These are phyloP conservation scores for Penicillium herquei DNA, from an alignment of 495 filamentous ascomycete species.

Conservation along the genomic window DNA sequence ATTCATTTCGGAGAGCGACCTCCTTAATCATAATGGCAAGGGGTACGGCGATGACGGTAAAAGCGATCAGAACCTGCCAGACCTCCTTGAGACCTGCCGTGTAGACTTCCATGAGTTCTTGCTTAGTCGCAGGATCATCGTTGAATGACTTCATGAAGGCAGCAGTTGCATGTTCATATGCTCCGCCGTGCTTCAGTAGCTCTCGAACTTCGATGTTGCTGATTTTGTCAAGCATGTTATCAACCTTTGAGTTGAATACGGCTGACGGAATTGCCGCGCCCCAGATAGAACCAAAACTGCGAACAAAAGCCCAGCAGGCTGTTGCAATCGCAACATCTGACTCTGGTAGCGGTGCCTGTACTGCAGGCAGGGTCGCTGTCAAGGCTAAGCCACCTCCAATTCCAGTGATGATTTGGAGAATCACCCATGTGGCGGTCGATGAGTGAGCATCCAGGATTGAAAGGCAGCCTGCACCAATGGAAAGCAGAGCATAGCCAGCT, in stretches of 20 bases:
- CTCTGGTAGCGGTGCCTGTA: conserved; percentile 38
- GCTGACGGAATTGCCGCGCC: conserved; percentile 49
- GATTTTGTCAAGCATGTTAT: conserved; percentile 3
- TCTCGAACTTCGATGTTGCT: conserved; percentile 3
- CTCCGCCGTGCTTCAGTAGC: conserved; percentile 6
- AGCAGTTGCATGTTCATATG: conserved; percentile 4
- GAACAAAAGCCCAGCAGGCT: conserved; percentile 44
- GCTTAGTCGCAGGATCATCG: background rate
- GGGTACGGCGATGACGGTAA: background rate
- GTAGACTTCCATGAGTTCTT: background rate
- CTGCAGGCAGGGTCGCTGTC: conserved; percentile 33
- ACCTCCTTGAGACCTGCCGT: background rate
- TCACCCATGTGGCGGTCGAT: conserved; percentile 20
- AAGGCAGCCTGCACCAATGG: conserved; percentile 41
- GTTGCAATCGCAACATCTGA: conserved; percentile 42
- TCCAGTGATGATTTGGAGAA: conserved; percentile 32
- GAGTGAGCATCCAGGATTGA: conserved; percentile 26
- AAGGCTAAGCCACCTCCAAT: conserved; percentile 32
- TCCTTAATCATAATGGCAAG: background rate
- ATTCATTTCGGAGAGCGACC: background rate
- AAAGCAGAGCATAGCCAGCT: conserved; percentile 34
- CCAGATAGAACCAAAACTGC: conserved; percentile 50
- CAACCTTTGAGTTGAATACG: conserved; percentile 43
- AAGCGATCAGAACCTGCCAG: background rate
- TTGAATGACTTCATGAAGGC: background rate